Conservation (phyloP, 371 early-diverging fungal species). For the Mortierella sp. region DNA sequence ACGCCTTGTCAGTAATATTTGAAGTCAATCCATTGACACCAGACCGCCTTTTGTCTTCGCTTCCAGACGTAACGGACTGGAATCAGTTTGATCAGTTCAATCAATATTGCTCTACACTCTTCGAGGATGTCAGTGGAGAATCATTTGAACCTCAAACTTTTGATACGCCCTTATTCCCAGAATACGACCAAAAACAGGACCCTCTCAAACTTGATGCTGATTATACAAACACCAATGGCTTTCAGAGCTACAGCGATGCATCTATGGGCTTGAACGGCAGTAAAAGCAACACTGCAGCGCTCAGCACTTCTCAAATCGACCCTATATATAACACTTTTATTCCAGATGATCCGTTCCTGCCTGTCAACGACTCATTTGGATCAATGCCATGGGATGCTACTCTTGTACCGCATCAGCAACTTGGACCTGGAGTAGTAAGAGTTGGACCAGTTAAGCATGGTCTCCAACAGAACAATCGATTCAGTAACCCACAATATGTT, state of each 20-base stretch:
- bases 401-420: background rate
- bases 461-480: constrained; percentile 27
- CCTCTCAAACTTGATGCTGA: constrained; percentile 22
- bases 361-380: background rate
- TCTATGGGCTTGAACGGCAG: background rate
- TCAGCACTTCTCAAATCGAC: constrained; percentile 7
- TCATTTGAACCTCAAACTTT: constrained; percentile 29
- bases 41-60: constrained; percentile 58
- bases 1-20: constrained; percentile 56
- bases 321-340: constrained; percentile 20
- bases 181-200: constrained; percentile 35
- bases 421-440: constrained; percentile 18
- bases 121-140: constrained; percentile 52
- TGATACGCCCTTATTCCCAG: constrained; percentile 37
- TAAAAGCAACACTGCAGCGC: background rate
- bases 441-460: constrained; percentile 6
- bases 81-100: constrained; percentile 59
- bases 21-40: constrained; percentile 54
- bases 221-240: background rate
- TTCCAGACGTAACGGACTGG: constrained; percentile 63
- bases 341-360: constrained; percentile 16
- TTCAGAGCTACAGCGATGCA: background rate
- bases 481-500: constrained; percentile 37
- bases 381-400: constrained; percentile 15
- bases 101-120: constrained; percentile 38